Evolutionary conservation across 1,284 basidiomycete genomes (phyloP), one percentile per base, ranked within the genome.

Genomic region (Boletellus deceptivus): DNA sequence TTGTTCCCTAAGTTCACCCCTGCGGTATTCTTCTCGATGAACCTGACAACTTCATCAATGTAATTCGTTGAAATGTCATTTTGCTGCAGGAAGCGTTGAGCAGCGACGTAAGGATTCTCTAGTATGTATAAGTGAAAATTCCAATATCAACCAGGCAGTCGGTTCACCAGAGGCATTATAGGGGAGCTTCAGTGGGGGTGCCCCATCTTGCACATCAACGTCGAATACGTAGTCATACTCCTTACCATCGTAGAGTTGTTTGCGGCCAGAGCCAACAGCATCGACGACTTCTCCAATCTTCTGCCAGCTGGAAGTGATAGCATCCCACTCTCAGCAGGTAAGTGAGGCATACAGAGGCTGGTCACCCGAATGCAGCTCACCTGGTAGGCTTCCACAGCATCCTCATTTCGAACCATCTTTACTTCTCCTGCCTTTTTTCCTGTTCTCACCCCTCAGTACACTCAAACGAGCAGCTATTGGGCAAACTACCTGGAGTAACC

Each of bases 171-270:
- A 82, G 13, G 80, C 83, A 65, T 98, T 98, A 71, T 91, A 99
- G 0, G 96, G 95, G 29, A 99, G 79, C 66, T 98, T 98, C 56
- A 99, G 77, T 6, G 94, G 88, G 6, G 96, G 95, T 20, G 83
- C 84, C 7, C 93, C 96, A 57, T 98, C 96, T 57, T 92, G 80
- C 25, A 98, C 89, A 64, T 98, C 96, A 17, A 99, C 95, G 63
- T 98, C 95, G 63, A 99, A 99, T 8, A 99, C 96, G 63, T 98
- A 96, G 72, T 99, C 97, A 65, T 95, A 99, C 71, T 98, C 96
- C 66, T 88, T 87, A 27, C 97, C 97, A 59, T 91, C 72, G 67
- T 90, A 89, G 6, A 96, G 77, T 68, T 96, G 92, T 70, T 93
- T 98, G 53, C 89, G 79, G 8, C 84, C 83, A 41, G 86, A 83